Conservation (phyloP, 2,329 filamentous ascomycete genomes). For the Cadophora luteo-olivacea region DNA sequence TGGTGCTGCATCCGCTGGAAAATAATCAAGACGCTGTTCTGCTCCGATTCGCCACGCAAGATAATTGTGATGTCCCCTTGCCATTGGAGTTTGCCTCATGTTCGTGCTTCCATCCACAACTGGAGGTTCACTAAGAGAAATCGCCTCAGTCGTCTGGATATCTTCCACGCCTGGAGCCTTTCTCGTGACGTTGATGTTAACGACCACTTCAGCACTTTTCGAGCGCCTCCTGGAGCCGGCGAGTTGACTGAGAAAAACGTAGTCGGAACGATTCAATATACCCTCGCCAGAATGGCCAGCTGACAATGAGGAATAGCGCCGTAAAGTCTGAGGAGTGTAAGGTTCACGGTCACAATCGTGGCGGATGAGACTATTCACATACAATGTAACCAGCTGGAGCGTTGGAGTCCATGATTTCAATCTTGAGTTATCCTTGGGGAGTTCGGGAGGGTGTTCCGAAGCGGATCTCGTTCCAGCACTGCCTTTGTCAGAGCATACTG, state of each 20-base stretch:
- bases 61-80: not conserved
- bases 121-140: not conserved
- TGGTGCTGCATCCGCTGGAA: not conserved
- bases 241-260: not conserved
- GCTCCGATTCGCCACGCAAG: too few species aligned
- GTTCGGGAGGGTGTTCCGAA: not conserved
- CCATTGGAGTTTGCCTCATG: not conserved
- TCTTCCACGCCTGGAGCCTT: not conserved
- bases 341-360: not conserved
- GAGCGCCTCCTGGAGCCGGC: not conserved
- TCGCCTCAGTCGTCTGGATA: not conserved
- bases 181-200: not conserved
- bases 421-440: not conserved
- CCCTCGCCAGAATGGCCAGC: not conserved
- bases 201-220: not conserved
- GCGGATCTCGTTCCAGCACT: not conserved
- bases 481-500: not conserved
- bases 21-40: too few species aligned
- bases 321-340: not conserved
- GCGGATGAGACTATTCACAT: not conserved
- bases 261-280: not conserved
- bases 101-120: not conserved
- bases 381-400: not conserved
- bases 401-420: not conserved
- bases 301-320: not conserved